A percentile compares a stretch with the other conserved stretches of the same genome.
Evolutionary conservation across 768 basidiomycete species (phyloP).

Genomic region (Pulveroboletus sp.): DNA sequence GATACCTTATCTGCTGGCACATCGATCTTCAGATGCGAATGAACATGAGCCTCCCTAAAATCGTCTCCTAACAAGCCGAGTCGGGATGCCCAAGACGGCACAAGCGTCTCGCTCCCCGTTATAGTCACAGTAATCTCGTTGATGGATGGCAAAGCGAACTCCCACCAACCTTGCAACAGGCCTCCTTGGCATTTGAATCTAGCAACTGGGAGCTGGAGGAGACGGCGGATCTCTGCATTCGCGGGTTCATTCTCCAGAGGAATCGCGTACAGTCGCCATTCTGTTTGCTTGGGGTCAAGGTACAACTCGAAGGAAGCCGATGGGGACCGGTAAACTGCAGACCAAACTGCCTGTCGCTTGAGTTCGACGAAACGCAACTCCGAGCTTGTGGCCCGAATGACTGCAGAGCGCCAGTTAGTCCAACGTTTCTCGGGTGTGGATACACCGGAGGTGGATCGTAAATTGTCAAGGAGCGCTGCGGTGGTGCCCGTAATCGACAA

Average conservation of each 20-base stretch:
- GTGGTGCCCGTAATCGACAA: conserved; percentile 54
- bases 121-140: conserved; percentile 58
- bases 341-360: conserved; percentile 88
- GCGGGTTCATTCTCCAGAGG: conserved; percentile 66
- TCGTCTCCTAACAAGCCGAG: conserved; percentile 67
- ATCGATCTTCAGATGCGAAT: conserved; percentile 61
- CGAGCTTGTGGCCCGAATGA: conserved; percentile 50
- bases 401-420: conserved; percentile 65
- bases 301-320: conserved; percentile 69
- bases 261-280: conserved; percentile 82
- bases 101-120: conserved; percentile 53
- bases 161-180: conserved; percentile 72
- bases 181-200: conserved; percentile 55
- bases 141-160: conserved; percentile 67
- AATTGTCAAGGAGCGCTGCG: conserved; percentile 45
- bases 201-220: conserved; percentile 74
- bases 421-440: conserved; percentile 55
- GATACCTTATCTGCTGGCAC: conserved; percentile 44
- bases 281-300: conserved; percentile 70
- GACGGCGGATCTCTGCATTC: conserved; percentile 72
- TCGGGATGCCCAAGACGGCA: conserved; percentile 81
- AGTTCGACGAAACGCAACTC: conserved; percentile 81
- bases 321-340: conserved; percentile 69
- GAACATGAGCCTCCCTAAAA: conserved; percentile 64
- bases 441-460: conserved; percentile 39